Conservation (phyloP, 2,329 filamentous ascomycete species). For the Pyricularia grisea region DNA sequence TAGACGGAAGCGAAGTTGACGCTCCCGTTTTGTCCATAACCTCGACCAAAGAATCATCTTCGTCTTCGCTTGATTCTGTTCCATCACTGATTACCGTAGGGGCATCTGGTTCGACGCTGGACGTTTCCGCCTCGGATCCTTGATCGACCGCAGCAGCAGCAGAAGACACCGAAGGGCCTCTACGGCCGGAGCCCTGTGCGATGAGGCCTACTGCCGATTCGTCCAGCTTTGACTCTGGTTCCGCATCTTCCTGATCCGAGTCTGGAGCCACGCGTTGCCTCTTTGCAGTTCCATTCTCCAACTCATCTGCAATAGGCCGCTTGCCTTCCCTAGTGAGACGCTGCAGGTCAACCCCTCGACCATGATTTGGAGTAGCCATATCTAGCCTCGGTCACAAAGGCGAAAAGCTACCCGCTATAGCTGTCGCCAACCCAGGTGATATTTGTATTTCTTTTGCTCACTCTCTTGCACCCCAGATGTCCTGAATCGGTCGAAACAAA, state of each 20-base stretch:
- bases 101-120: background rate
- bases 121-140: background rate
- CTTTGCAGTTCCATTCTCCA: background rate
- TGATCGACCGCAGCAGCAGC: background rate
- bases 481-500: background rate
- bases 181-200: background rate
- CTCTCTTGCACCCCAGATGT: background rate
- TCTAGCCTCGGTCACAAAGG: background rate
- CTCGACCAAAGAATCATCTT: background rate
- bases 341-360: background rate
- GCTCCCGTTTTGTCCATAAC: background rate
- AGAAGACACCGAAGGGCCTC: background rate
- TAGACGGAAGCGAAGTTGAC: background rate
- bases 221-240: background rate
- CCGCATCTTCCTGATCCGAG: background rate
- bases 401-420: background rate
- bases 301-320: background rate
- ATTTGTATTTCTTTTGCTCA: background rate
- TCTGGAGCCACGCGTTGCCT: background rate
- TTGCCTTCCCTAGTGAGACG: background rate
- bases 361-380: background rate
- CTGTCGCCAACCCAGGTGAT: background rate
- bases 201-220: background rate
- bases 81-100: background rate
- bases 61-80: background rate